Evolutionary conservation across 257 asterid species (phyloP), one percentile per base, ranked within the genome.

Genomic region (Scutellaria minor): DNA sequence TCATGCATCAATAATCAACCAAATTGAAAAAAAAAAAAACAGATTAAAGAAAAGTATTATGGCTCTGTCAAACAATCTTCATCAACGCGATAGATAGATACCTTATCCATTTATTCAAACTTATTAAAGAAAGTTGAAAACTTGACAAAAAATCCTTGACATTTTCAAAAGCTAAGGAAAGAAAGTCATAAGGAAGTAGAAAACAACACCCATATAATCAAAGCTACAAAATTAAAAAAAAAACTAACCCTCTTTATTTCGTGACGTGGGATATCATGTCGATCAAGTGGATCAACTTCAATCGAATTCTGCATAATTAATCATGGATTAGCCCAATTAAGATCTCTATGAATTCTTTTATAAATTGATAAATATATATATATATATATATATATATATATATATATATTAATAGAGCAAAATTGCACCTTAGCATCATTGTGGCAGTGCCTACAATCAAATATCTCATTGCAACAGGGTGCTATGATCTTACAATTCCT

Each of bases 401-500:
- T 1, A 10, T 20, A 2, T 64, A 6, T 10, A 65, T 52, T n/a
- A 77, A 44, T 0, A 20, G 62, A 15, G 22, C 6, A 15, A 41
- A 50, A 54, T 0, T 1, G 61, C 51, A 88, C 96, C 84, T 88
- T 88, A n/a, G 92, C 81, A 59, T 87, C 97, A 64, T 89, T 87
- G 72, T 89, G 97, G 88, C 97, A 90, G 80, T 85, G 96, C 78
- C 97, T 85, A 73, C 96, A 91, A 72, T 84, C 88, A 59, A 89
- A 89, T 59, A 87, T 74, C 82, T 89, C 88, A 58, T 85, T 76
- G 74, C 96, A 91, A 75, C 94, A 91, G 2, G 97, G 94, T 51
- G 97, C 88, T 72, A 78, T 77, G 9, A 87, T 83, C 83, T 83
- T 85, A 68, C 97, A 91, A 79, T 86, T 89, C 81, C 97, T 83